Base-by-base conservation (phyloP, 2,329 filamentous ascomycete genomes). In the Endocalyx cinctus region DNA sequence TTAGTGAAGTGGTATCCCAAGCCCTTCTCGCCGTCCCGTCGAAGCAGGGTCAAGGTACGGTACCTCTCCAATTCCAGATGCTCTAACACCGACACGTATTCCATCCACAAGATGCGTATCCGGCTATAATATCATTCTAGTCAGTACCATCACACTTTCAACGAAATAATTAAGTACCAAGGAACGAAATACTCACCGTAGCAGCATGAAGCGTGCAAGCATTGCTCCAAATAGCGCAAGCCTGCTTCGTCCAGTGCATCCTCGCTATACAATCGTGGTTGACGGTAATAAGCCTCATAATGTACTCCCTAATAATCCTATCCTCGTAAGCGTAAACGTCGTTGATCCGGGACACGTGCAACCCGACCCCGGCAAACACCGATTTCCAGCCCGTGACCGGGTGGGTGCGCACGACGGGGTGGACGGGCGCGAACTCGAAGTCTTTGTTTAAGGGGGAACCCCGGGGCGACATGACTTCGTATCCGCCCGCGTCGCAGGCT, bases 301-400 rank as follows among this genome's bases (percentile, higher is more conserved):
- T 37, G 25, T 63, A 62, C 2, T 61, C 58, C n/a, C 54, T 46
- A 16, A 64, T 57, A 33, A 60, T 45, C 19, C 45, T 32, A 35
- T 59, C 55, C 41, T 65, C 62, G 33, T 58, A 55, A 2, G 39
- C 43, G 6, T 57, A 52, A 7, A 64, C 52, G 17, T 45, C 58
- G 30, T 64, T 48, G 38, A 66, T 63, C 17, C 55, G 51, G 17
- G 52, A 57, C 2, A 59, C 57, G 37, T 62, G 56, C 17, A 62
- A 35, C 2, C 49, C 49, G 5, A 45, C 47, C 20, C 45, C 48
- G 8, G 49, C 49, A 33, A 52, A 51, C 10, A 67, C 38, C 0
- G 58, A 58, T 46, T 68, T 80, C 76, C 77, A 80, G 0, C 76
- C 77, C 0, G 76, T 79, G 0, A 80, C 74, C 0, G 77, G 77